Evolutionary conservation across 179 eudicot genomes (phyloP), one percentile per base, ranked within the genome.

Genomic region (Silene vulgaris): DNA sequence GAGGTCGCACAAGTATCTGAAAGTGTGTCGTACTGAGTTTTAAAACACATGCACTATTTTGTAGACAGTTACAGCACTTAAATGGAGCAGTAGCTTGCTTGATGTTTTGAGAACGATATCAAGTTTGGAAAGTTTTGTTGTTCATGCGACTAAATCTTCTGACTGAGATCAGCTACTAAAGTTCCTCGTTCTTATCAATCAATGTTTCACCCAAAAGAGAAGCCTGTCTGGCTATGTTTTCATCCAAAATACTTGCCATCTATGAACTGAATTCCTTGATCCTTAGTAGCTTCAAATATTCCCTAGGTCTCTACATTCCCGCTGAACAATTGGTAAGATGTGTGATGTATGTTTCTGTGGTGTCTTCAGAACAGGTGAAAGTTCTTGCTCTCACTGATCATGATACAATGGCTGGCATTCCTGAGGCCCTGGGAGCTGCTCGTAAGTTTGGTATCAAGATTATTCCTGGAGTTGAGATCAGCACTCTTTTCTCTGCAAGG

Each of bases 371-470:
- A 86, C 95, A 95, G 99, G 99, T 95, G 79, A 95, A 95, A 85
- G 97, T 90, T 74, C 96, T 95, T 79, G 87, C 99, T 78, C 87
- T 95, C 67, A 92, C 99, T 71, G 99, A 95, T 83, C 99, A 95
- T 76, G 99, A 95, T 85, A 95, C 99, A n/a, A 86, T 95, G 90
- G 78, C 93, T 79, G 99, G 99, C 76, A 87, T 95, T 65, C 92
- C 96, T 6, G 97, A 95, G 84, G 99, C 97, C 77, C 74, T 90
- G 60, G 88, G 80, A 73, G 95, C 93, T 75, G 99, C 99, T 75
- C 79, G 82, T 8, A 87, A 80, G 82, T 87, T 79, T 79, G 99
- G 97, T 75, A 90, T 95, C 78, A 95, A 89, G 87, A 90, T 95
- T 60, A 92, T 95, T 61, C 99, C 99, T 8, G 99, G 97, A 66